Evolutionary conservation across 2,329 filamentous ascomycete species (phyloP).

Genomic region (Hypoxylon sp.): DNA sequence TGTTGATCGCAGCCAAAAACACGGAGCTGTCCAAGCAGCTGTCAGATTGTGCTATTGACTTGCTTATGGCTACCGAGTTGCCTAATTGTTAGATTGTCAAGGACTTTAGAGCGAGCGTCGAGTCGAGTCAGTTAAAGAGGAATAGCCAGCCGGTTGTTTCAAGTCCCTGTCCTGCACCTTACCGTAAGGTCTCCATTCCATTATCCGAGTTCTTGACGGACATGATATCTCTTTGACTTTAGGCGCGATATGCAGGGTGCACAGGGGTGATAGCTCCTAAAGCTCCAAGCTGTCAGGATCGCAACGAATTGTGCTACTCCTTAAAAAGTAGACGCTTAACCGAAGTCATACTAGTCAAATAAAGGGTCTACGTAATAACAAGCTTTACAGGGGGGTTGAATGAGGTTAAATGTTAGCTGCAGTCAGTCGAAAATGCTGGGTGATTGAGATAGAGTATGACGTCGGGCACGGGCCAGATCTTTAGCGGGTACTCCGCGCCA

Average conservation of each 20-base stretch:
- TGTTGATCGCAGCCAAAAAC: not conserved
- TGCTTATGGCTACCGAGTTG: not conserved
- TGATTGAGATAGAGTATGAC: slow-evolving; percentile 20
- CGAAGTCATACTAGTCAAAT: too few relatives aligned
- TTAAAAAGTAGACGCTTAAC: too few relatives aligned
- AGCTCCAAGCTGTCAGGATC: too few relatives aligned
- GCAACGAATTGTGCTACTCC: too few relatives aligned
- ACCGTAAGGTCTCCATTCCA: too few relatives aligned
- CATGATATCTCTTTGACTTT: too few relatives aligned
- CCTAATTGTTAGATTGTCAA: slow-evolving; percentile 5
- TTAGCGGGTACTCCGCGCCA: slow-evolving; percentile 2
- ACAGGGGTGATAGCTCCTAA: too few relatives aligned
- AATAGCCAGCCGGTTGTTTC: too few relatives aligned
- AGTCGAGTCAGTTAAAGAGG: not conserved
- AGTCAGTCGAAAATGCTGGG: slow-evolving; percentile 17
- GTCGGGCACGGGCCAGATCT: slow-evolving; percentile 20
- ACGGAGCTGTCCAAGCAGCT: not conserved
- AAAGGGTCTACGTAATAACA: too few relatives aligned
- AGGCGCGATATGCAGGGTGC: too few relatives aligned
- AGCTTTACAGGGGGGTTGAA: slow-evolving; percentile 3
- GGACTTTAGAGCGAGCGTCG: not conserved
- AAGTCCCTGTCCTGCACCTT: too few relatives aligned
- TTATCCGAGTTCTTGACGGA: too few relatives aligned
- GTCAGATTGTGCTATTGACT: not conserved
- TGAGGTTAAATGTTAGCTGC: slow-evolving; percentile 31